Conservation (phyloP, 331 rosid genomes). For the Erythrophleum ivorense region DNA sequence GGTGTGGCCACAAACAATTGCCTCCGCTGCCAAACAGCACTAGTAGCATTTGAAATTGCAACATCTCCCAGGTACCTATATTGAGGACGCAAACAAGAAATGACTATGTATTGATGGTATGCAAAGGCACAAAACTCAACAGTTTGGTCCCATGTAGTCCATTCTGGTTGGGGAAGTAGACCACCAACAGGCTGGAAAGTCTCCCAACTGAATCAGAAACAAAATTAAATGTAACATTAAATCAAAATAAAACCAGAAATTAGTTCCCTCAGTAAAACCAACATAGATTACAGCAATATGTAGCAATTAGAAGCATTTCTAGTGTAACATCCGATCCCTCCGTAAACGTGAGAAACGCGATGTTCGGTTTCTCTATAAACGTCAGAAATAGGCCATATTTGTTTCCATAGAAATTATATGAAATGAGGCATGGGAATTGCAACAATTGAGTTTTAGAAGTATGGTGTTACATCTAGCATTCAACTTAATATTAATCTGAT, state of each 20-base stretch:
- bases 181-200: slow-evolving; percentile 96
- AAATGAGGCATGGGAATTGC: no score
- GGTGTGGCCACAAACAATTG: slow-evolving; percentile 95
- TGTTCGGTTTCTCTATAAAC: no score
- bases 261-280: background rate
- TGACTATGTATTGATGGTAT: slow-evolving; percentile 86
- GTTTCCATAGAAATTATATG: no score
- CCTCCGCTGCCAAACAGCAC: slow-evolving; percentile 97
- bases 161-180: slow-evolving; percentile 98
- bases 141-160: slow-evolving; percentile 99
- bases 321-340: no score
- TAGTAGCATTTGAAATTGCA: slow-evolving; percentile 88
- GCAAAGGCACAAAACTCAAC: slow-evolving; percentile 98
- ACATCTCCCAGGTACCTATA: slow-evolving; percentile 97
- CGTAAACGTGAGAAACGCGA: no score
- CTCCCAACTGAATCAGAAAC: slow-evolving; percentile 82
- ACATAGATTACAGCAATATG: background rate
- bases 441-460: no score
- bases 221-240: background rate
- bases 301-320: background rate
- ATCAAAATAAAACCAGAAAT: slow-evolving; percentile 3
- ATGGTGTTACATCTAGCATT: no score
- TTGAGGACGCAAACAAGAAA: slow-evolving; percentile 96
- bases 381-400: no score
- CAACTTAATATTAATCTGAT: background rate